Percentiles rank a stretch among this genome's conserved stretches.
These are phyloP conservation scores for Trichoderma reesei DNA, from an alignment of 495 filamentous ascomycete genomes.

Conservation along the genomic window DNA sequence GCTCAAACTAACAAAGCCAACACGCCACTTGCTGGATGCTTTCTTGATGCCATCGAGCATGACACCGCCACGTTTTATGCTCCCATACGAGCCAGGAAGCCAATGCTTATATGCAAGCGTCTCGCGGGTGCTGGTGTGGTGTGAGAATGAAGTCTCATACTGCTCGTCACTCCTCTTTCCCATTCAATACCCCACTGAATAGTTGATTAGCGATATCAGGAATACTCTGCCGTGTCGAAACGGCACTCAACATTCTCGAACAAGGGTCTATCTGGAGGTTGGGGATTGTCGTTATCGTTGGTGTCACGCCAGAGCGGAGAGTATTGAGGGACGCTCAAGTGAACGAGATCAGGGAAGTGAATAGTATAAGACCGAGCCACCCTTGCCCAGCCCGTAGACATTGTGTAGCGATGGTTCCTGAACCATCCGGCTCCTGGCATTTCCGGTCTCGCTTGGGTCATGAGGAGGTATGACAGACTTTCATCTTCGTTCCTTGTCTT, in stretches of 20 bases:
- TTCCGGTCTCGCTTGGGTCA: background rate
- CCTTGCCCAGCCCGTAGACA: background rate
- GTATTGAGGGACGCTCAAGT: background rate
- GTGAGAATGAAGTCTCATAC: too few relatives aligned
- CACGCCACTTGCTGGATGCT: background rate
- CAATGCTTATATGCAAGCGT: background rate
- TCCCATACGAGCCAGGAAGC: background rate
- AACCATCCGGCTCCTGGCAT: background rate
- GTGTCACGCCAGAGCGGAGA: constrained; percentile 5
- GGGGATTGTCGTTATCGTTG: background rate
- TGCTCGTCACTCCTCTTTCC: too few relatives aligned
- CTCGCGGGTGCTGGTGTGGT: background rate
- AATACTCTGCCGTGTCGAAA: background rate
- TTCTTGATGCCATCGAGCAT: background rate
- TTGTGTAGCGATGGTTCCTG: background rate
- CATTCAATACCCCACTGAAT: too few relatives aligned
- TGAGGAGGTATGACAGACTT: background rate
- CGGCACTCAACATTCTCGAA: background rate
- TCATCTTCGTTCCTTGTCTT: background rate
- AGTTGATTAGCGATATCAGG: background rate
- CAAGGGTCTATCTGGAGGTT: background rate
- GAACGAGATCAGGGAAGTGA: background rate
- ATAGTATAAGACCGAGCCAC: background rate
- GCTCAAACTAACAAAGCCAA: background rate
- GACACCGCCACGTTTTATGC: background rate